phyloP scores from a whole-genome alignment of 2,329 filamentous ascomycete species.

The Xylariaceae sp. region DNA sequence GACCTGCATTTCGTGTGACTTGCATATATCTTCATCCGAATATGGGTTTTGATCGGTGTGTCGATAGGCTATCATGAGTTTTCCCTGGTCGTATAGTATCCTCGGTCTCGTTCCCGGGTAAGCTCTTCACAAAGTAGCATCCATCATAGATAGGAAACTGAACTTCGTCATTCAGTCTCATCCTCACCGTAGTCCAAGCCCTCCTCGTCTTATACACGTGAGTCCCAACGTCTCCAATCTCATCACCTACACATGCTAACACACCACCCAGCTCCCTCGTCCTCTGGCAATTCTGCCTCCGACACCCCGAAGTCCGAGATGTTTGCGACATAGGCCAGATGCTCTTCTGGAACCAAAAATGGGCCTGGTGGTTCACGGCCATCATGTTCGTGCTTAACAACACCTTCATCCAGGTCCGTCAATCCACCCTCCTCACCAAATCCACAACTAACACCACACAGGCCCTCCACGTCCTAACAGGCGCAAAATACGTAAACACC shows the following conservation, averaged over 20 bases:
- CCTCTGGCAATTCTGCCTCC: slow-evolving; percentile 71
- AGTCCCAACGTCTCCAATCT: slow-evolving; percentile 30
- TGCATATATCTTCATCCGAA: not conserved
- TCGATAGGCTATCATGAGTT: slow-evolving; percentile 76
- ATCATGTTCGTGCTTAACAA: slow-evolving; percentile 93
- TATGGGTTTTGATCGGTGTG: slow-evolving; percentile 13
- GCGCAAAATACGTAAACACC: slow-evolving; percentile 84
- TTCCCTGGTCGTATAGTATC: slow-evolving; percentile 86
- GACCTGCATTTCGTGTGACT: too few species aligned
- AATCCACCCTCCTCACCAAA: not conserved
- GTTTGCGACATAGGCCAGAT: slow-evolving; percentile 95
- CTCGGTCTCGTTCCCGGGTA: slow-evolving; percentile 78
- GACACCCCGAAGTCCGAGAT: slow-evolving; percentile 85
- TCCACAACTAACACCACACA: slow-evolving; percentile 26
- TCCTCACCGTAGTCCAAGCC: slow-evolving; percentile 75
- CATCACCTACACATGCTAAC: not conserved
- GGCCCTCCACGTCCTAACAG: slow-evolving; percentile 77
- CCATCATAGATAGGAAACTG: slow-evolving; percentile 16
- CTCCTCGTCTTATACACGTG: slow-evolving; percentile 79
- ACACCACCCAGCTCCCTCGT: slow-evolving; percentile 22
- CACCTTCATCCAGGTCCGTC: slow-evolving; percentile 70
- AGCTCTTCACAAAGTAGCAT: slow-evolving; percentile 20
- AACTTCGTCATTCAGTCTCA: slow-evolving; percentile 44
- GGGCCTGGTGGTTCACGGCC: slow-evolving; percentile 64
- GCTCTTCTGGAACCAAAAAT: slow-evolving; percentile 79